These are phyloP conservation scores for Chalciporus pseudorubinellus DNA, from an alignment of 768 basidiomycete genomes.

Conservation along the genomic window DNA sequence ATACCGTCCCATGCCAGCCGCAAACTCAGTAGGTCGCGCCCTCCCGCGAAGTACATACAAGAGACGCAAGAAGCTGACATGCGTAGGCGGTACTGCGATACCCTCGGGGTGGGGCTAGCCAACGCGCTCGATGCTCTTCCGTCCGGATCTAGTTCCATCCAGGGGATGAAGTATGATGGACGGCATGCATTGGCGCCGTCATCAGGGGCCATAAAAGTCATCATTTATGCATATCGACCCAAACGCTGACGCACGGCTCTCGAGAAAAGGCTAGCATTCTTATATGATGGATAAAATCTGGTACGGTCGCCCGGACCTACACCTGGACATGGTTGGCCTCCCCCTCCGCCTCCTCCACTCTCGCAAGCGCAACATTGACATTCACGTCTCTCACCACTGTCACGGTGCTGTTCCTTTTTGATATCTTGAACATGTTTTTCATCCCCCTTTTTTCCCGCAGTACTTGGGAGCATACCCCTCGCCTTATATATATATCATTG, in stretches of 20 bases:
- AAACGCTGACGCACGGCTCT: too few species aligned
- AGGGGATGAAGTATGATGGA: conserved; percentile 23
- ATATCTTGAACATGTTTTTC: background rate
- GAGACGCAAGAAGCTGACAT: conserved; percentile 77
- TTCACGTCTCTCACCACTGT: background rate
- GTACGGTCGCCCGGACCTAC: conserved; percentile 9
- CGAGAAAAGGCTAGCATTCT: too few species aligned
- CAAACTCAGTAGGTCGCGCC: too few species aligned
- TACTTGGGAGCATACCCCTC: too few species aligned
- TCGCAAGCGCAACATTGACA: conserved; percentile 10
- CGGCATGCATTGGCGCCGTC: conserved; percentile 1
- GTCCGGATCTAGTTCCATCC: conserved; percentile 9
- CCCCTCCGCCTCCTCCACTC: conserved; percentile 4
- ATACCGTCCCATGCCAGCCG: too few species aligned
- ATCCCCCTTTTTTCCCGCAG: background rate
- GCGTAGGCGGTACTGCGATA: conserved; percentile 43
- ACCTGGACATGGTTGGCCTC: conserved; percentile 1
- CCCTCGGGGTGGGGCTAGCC: conserved; percentile 17
- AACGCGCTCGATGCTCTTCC: conserved; percentile 37
- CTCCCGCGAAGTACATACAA: conserved; percentile 76
- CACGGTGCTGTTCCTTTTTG: background rate
- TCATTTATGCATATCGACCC: too few species aligned
- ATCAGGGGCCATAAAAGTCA: too few species aligned
- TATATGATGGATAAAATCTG: too few species aligned
- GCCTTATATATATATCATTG: background rate